phyloP scores from a whole-genome alignment of 306 rosid genomes.

The Quillaja saponaria region DNA sequence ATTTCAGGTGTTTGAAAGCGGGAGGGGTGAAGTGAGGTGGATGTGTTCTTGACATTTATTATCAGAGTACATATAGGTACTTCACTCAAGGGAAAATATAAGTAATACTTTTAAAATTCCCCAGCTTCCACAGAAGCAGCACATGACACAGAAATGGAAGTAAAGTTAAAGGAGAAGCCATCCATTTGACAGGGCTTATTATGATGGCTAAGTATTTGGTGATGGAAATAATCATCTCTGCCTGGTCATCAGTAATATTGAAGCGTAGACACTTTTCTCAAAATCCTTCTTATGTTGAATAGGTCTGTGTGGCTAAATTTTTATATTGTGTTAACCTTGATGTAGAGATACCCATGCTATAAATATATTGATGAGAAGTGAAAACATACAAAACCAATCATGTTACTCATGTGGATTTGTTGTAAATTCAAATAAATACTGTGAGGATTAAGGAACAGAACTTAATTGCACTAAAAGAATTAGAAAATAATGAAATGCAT shows the following conservation, averaged over 20 bases:
- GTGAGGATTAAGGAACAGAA: not conserved
- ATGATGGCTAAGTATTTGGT: not conserved
- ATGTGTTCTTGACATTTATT: too few species aligned
- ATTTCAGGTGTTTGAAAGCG: too few species aligned
- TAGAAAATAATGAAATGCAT: not conserved
- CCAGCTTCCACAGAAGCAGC: too few species aligned
- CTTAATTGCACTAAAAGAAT: not conserved
- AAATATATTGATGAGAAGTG: constrained; percentile 13
- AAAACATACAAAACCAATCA: constrained; percentile 3
- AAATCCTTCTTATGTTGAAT: not conserved
- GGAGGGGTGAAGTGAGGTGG: too few species aligned
- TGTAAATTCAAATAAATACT: not conserved
- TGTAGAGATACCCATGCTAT: not conserved
- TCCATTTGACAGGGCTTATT: too few species aligned
- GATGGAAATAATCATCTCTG: not conserved
- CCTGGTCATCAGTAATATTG: not conserved
- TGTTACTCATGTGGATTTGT: not conserved
- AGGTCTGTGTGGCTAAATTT: not conserved
- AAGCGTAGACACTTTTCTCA: not conserved
- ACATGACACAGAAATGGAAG: too few species aligned
- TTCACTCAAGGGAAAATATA: too few species aligned
- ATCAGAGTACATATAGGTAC: too few species aligned
- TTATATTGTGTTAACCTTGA: not conserved
- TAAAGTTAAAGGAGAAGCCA: too few species aligned
- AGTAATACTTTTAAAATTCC: too few species aligned